These are phyloP conservation scores for Fusarium burgessii DNA, from an alignment of 2,329 filamentous ascomycete genomes.

Conservation along the genomic window DNA sequence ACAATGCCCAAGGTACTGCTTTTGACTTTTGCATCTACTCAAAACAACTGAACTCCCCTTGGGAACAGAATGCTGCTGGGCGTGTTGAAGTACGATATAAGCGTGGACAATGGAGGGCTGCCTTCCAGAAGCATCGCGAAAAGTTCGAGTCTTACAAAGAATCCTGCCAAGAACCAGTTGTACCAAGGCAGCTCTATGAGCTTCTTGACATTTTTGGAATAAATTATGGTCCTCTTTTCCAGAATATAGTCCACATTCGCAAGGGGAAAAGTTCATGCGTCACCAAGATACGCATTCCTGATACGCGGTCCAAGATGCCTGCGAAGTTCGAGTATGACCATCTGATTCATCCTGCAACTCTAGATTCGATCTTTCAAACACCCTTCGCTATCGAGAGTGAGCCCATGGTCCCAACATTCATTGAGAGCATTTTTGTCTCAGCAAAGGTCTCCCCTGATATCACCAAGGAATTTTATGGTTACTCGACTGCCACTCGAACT, in stretches of 20 bases:
- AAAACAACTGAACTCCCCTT: constrained; percentile 54
- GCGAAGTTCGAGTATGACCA: constrained; percentile 65
- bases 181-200: constrained; percentile 63
- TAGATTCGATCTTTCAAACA: constrained; percentile 68
- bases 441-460: constrained; percentile 50
- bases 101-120: constrained; percentile 27
- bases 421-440: constrained; percentile 61
- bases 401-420: constrained; percentile 63
- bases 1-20: background rate
- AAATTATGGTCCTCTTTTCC: constrained; percentile 64
- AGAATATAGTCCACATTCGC: constrained; percentile 57
- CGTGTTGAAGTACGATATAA: constrained; percentile 47
- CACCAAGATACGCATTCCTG: constrained; percentile 57
- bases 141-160: constrained; percentile 42
- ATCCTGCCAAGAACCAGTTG: constrained; percentile 50
- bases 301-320: constrained; percentile 66
- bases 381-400: constrained; percentile 59
- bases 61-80: constrained; percentile 59
- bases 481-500: constrained; percentile 53
- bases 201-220: constrained; percentile 63
- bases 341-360: constrained; percentile 67
- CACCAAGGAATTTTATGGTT: constrained; percentile 55
- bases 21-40: constrained; percentile 62
- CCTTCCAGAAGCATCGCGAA: constrained; percentile 38
- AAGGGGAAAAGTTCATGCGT: constrained; percentile 52